Conservation (phyloP, 495 filamentous ascomycete genomes). For the Oidiodendron maius region DNA sequence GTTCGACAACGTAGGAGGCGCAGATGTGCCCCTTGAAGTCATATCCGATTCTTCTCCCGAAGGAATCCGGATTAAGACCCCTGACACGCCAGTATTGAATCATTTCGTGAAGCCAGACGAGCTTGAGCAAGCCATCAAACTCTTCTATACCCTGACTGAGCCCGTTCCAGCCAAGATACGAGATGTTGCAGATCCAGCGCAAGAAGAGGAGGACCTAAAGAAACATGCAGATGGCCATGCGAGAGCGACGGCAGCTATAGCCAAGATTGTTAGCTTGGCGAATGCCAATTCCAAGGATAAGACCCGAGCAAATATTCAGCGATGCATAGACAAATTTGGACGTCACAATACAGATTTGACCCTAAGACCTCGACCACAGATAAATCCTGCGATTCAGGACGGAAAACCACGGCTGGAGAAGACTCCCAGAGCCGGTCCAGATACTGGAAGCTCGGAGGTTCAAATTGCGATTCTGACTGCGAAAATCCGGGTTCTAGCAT, state of each 20-base stretch:
- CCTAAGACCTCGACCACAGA: slow-evolving; percentile 47
- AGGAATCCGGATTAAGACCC: slow-evolving; percentile 22
- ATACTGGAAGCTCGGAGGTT: slow-evolving; percentile 91
- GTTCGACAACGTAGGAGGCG: slow-evolving; percentile 52
- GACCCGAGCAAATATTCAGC: slow-evolving; percentile 69
- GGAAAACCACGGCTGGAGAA: slow-evolving; percentile 24
- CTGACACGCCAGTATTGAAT: slow-evolving; percentile 54
- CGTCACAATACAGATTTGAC: slow-evolving; percentile 78
- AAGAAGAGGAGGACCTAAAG: slow-evolving; percentile 29
- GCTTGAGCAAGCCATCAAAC: slow-evolving; percentile 54
- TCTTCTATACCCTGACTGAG: slow-evolving; percentile 56
- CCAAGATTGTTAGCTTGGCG: slow-evolving; percentile 66
- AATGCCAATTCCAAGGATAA: slow-evolving; percentile 72
- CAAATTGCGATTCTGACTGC: slow-evolving; percentile 95
- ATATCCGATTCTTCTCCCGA: slow-evolving; percentile 26
- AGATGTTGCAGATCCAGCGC: slow-evolving; percentile 37
- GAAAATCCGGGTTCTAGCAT: slow-evolving; percentile 79
- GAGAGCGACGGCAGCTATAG: slow-evolving; percentile 59
- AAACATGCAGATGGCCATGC: slow-evolving; percentile 39
- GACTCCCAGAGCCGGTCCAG: slow-evolving; percentile 71
- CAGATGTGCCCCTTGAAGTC: slow-evolving; percentile 26
- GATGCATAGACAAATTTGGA: slow-evolving; percentile 83
- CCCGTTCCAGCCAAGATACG: slow-evolving; percentile 37
- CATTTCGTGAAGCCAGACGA: slow-evolving; percentile 63
- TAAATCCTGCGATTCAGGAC: slow-evolving; percentile 15